Conservation (phyloP, 306 rosid genomes). For the Lablab purpureus region DNA sequence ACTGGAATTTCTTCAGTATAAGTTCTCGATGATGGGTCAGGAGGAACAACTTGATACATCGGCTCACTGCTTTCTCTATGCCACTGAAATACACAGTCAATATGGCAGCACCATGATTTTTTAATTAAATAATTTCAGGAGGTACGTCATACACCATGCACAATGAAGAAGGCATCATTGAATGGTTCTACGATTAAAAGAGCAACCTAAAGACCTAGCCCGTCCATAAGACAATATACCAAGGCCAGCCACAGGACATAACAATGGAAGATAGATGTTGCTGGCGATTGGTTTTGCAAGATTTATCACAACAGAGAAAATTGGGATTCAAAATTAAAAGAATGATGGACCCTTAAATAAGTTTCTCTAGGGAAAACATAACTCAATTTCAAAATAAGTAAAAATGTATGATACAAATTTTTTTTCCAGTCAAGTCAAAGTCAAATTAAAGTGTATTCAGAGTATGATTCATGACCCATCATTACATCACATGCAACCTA, state of each 20-base stretch:
- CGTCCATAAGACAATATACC: background rate
- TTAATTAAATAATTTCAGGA: background rate
- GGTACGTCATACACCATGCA: conserved; percentile 6
- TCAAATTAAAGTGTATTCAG: background rate
- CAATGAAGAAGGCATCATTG: background rate
- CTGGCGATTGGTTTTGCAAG: background rate
- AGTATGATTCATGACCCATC: background rate
- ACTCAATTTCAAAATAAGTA: background rate
- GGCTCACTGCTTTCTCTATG: conserved; percentile 49
- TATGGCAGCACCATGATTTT: conserved; percentile 36
- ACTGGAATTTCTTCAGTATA: conserved; percentile 57
- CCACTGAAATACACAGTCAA: conserved; percentile 53
- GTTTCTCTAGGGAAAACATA: background rate
- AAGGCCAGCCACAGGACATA: conserved; percentile 7
- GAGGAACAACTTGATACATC: conserved; percentile 54
- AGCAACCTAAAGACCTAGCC: background rate
- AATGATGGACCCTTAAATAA: background rate
- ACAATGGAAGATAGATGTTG: background rate
- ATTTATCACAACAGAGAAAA: background rate
- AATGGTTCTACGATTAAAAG: conserved; percentile 15
- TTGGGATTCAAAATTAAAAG: background rate
- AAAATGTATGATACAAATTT: background rate
- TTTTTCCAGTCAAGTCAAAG: background rate
- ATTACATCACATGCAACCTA: background rate
- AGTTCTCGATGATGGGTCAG: conserved; percentile 41